Evolutionary conservation across 2,329 filamentous ascomycete species (phyloP).

Genomic region (Escovopsis sp.): DNA sequence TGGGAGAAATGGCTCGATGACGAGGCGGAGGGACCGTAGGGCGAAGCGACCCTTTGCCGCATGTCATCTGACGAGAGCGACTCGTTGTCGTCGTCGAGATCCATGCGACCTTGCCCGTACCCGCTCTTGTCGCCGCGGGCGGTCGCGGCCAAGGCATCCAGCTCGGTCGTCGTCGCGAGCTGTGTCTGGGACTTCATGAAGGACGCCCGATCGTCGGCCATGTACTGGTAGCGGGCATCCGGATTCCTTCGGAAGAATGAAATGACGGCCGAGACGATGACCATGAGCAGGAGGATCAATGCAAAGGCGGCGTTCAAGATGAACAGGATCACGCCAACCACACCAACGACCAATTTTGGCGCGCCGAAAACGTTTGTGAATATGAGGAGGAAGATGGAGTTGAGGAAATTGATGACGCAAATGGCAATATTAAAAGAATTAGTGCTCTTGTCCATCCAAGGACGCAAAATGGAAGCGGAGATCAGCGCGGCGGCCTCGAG

Average conservation of each 20-base stretch:
- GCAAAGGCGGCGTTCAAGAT: constrained; percentile 75
- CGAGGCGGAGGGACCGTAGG: constrained; percentile 8
- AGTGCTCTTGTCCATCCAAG: constrained; percentile 98
- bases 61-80: constrained; percentile 25
- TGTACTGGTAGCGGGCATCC: constrained; percentile 86
- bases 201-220: constrained; percentile 89
- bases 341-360: constrained; percentile 68
- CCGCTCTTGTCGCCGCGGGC: constrained; percentile 66
- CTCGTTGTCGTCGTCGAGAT: constrained; percentile 28
- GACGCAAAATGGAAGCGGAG: constrained; percentile 62
- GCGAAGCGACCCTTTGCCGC: constrained; percentile 17
- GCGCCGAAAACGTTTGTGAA: constrained; percentile 80
- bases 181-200: constrained; percentile 95
- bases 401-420: constrained; percentile 77
- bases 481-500: constrained; percentile 71
- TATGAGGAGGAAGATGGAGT: constrained; percentile 75
- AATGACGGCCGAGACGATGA: constrained; percentile 45
- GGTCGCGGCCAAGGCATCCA: constrained; percentile 79
- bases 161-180: constrained; percentile 61
- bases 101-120: constrained; percentile 20
- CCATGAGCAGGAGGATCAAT: constrained; percentile 66
- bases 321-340: constrained; percentile 83
- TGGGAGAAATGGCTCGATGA: constrained; percentile 17
- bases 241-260: constrained; percentile 86
- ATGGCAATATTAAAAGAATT: constrained; percentile 95